Percentiles rank a stretch among this genome's conserved stretches.
Conservation (phyloP, 225 moss, liverwort and hornwort species). For the Marchantia polymorpha region DNA sequence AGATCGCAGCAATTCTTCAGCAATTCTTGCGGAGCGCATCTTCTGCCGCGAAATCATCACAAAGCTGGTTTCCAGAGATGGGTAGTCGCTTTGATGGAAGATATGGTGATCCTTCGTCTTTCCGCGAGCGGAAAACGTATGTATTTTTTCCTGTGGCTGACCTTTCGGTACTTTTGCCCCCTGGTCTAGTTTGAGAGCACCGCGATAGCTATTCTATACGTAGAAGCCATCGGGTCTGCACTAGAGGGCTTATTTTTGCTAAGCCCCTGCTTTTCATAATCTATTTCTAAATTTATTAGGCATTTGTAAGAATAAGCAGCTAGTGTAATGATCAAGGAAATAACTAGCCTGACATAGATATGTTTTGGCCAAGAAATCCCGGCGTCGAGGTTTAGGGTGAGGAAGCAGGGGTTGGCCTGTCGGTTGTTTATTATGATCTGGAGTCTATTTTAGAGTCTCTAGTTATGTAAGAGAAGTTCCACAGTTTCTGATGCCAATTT, state of each 20-base stretch:
- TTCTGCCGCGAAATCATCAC: not conserved
- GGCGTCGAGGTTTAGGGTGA: not conserved
- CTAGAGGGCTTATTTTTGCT: too few relatives aligned
- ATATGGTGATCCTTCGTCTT: slow-evolving; percentile 82
- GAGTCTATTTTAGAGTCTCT: not conserved
- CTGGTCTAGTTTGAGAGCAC: too few relatives aligned
- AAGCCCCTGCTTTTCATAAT: too few relatives aligned
- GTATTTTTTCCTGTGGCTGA: not conserved
- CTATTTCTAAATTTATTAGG: too few relatives aligned
- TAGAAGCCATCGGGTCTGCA: too few relatives aligned
- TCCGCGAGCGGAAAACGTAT: slow-evolving; percentile 78
- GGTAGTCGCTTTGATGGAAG: slow-evolving; percentile 74
- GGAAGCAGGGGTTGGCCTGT: too few relatives aligned
- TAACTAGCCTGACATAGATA: too few relatives aligned
- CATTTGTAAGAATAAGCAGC: too few relatives aligned
- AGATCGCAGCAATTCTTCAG: not conserved
- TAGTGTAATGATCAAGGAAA: too few relatives aligned
- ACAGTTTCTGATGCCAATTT: not conserved
- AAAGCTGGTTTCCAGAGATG: slow-evolving; percentile 10
- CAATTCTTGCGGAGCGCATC: not conserved
- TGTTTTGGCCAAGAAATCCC: too few relatives aligned
- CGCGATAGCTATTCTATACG: too few relatives aligned
- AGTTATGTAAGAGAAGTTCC: too few relatives aligned
- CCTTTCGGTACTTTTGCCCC: not conserved
- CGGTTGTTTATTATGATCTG: not conserved